A percentile compares a stretch with the other conserved stretches of the same genome.
Evolutionary conservation across 306 rosid species (phyloP).

Genomic region (Potentilla sterilis): DNA sequence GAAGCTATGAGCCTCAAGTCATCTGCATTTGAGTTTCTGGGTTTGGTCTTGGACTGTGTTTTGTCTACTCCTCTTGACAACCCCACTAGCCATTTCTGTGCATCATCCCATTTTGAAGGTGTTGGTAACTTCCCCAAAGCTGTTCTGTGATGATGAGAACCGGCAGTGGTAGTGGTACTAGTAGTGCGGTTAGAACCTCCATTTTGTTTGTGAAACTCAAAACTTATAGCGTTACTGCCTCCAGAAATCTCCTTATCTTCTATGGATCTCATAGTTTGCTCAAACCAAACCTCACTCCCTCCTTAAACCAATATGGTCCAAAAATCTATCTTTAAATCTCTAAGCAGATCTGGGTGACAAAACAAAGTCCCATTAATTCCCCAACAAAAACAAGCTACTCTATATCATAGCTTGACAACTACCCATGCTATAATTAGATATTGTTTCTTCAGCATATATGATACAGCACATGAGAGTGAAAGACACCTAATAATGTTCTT

Average conservation of each 20-base stretch:
- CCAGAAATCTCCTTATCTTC: slow-evolving; percentile 67
- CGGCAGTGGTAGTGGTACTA: neutral
- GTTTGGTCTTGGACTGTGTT: slow-evolving; percentile 61
- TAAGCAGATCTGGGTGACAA: slow-evolving; percentile 20
- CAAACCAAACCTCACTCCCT: neutral
- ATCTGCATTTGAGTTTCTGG: slow-evolving; percentile 91
- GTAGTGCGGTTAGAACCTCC: slow-evolving; percentile 40
- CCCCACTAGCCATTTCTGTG: slow-evolving; percentile 94
- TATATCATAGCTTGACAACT: slow-evolving; percentile 8
- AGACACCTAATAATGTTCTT: neutral
- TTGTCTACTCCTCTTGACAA: slow-evolving; percentile 83
- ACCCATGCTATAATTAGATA: neutral
- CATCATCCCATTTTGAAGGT: slow-evolving; percentile 98
- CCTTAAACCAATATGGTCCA: slow-evolving; percentile 10
- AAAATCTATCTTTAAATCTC: slow-evolving; percentile 29
- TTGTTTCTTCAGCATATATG: neutral
- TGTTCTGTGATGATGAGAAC: slow-evolving; percentile 51
- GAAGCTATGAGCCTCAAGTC: slow-evolving; percentile 91
- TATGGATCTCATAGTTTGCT: slow-evolving; percentile 62
- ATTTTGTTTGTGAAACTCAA: slow-evolving; percentile 77
- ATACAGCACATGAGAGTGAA: slow-evolving; percentile 4
- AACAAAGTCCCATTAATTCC: slow-evolving; percentile 23
- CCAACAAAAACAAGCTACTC: slow-evolving; percentile 9
- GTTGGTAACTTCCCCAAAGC: slow-evolving; percentile 71
- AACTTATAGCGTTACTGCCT: slow-evolving; percentile 38